A percentile compares a stretch with the other conserved stretches of the same genome.
These are phyloP conservation scores for Ogataea methylovora DNA, from an alignment of 805 yeast species.

Conservation along the genomic window DNA sequence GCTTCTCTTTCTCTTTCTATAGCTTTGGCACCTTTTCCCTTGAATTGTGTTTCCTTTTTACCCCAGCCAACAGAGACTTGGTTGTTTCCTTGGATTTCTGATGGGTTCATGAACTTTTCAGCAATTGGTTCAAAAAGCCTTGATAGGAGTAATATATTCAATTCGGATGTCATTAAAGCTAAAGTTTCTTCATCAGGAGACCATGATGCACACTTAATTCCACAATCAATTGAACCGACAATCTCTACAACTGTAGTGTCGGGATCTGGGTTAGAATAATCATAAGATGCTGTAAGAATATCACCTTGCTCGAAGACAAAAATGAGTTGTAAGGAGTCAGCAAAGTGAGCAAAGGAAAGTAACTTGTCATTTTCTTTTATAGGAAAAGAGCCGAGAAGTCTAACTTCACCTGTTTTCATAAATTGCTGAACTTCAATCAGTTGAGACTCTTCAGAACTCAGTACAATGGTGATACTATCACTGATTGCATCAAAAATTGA, in stretches of 20 bases:
- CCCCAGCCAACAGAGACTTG: slow-evolving; percentile 99
- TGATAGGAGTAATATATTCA: slow-evolving; percentile 58
- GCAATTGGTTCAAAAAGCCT: slow-evolving; percentile 72
- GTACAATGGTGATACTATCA: slow-evolving; percentile 62
- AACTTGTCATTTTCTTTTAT: slow-evolving; percentile 33
- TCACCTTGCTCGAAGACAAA: slow-evolving; percentile 74
- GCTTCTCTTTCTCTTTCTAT: slow-evolving; percentile 55
- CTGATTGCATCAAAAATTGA: slow-evolving; percentile 65
- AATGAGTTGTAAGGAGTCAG: slow-evolving; percentile 58
- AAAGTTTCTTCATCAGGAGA: slow-evolving; percentile 87
- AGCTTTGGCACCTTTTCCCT: slow-evolving; percentile 86
- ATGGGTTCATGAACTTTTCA: slow-evolving; percentile 49
- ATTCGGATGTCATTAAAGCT: slow-evolving; percentile 55
- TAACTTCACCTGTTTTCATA: slow-evolving; percentile 52
- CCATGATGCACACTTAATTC: slow-evolving; percentile 72
- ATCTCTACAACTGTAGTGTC: slow-evolving; percentile 59
- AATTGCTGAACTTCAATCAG: slow-evolving; percentile 71
- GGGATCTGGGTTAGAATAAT: slow-evolving; percentile 34
- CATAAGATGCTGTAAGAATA: slow-evolving; percentile 59
- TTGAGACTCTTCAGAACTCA: slow-evolving; percentile 47
- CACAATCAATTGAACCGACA: slow-evolving; percentile 78
- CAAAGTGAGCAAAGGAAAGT: slow-evolving; percentile 57
- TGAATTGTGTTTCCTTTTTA: slow-evolving; percentile 89
- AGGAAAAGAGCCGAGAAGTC: slow-evolving; percentile 56
- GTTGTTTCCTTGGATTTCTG: slow-evolving; percentile 62